Evolutionary conservation across 768 basidiomycete species (phyloP).

Genomic region (Udeniomyces megalosporus): DNA sequence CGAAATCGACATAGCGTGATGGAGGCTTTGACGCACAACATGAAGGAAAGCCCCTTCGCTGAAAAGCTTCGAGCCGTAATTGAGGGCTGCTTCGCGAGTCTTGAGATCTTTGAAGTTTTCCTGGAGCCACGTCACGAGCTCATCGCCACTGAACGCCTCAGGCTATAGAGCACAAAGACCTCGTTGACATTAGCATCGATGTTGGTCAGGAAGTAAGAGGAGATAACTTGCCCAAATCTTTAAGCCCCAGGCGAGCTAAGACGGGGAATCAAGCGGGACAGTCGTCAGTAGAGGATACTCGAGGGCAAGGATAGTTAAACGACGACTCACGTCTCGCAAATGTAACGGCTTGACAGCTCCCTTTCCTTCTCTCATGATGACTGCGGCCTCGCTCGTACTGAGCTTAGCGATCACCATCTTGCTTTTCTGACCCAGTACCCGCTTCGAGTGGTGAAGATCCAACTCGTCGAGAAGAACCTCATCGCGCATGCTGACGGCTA

Average conservation of each 20-base stretch:
- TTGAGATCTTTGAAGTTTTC: constrained; percentile 72
- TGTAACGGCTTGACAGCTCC: neutral
- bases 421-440: constrained; percentile 37
- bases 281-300: too few relatives aligned
- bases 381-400: neutral
- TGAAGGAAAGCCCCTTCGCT: constrained; percentile 58
- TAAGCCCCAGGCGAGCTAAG: neutral
- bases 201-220: too few relatives aligned
- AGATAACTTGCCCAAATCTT: neutral
- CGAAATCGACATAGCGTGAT: too few relatives aligned
- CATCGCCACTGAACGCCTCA: constrained; percentile 74
- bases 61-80: constrained; percentile 59
- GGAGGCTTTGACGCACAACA: neutral
- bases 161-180: neutral
- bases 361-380: neutral
- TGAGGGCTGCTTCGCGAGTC: constrained; percentile 58
- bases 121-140: constrained; percentile 82
- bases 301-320: too few relatives aligned
- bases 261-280: too few relatives aligned
- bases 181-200: neutral
- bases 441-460: constrained; percentile 40
- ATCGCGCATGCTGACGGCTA: constrained; percentile 51
- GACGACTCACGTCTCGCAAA: neutral
- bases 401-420: constrained; percentile 9
- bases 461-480: constrained; percentile 61